These are phyloP conservation scores for Macaranga tanarius DNA, from an alignment of 441 rosid genomes.

Conservation along the genomic window DNA sequence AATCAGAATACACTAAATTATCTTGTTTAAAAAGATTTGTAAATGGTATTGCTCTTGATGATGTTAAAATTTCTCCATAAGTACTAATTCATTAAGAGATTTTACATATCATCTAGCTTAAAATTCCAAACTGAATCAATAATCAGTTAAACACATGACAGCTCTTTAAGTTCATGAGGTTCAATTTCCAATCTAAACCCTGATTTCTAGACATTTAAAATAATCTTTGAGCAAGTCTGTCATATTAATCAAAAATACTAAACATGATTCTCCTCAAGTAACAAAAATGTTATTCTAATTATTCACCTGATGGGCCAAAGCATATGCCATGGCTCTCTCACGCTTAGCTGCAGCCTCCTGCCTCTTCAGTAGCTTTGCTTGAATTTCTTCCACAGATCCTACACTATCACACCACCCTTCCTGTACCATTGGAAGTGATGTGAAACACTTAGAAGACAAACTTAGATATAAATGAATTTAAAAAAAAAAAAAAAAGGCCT, in stretches of 20 bases:
- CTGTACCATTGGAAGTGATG: conserved; percentile 41
- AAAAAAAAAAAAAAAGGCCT: not conserved
- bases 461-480: not conserved
- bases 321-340: conserved; percentile 99
- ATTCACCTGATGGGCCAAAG: conserved; percentile 90
- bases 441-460: conserved; percentile 22
- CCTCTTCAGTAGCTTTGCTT: conserved; percentile 85
- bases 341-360: conserved; percentile 99
- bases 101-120: conserved; percentile 3
- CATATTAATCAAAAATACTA: not conserved
- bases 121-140: conserved; percentile 4
- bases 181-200: not conserved
- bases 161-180: conserved; percentile 1
- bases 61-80: not conserved
- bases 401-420: conserved; percentile 97
- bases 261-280: not conserved
- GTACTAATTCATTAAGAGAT: not conserved
- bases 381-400: conserved; percentile 96
- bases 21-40: not conserved
- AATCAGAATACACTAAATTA: not conserved
- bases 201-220: conserved; percentile 3
- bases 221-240: conserved; percentile 3
- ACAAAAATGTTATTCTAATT: conserved; percentile 18
- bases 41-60: not conserved
- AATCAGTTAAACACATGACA: not conserved